Evolutionary conservation across 1,284 basidiomycete genomes (phyloP), one percentile per base, ranked within the genome.

Genomic region (Moniliella sp.): DNA sequence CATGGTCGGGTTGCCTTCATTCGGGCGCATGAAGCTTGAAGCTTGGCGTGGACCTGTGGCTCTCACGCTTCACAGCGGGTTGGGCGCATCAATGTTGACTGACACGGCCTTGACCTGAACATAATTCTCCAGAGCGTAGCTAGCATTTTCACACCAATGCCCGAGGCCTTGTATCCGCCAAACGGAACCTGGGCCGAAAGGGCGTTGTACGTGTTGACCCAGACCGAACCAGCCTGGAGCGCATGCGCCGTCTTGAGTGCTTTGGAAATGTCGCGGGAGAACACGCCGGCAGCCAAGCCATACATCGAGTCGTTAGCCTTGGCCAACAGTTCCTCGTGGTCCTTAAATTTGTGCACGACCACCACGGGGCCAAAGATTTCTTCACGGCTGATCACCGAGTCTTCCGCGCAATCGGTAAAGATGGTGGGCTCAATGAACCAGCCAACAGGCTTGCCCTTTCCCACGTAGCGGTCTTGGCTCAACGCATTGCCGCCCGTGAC

Each of bases 331-430:
- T 82, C 78, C 30, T 43, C 48, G 35, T 57, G 51, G 40, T 59
- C 58, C 45, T 53, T 55, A 49, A 63, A 63, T 43, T 61, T 61
- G 50, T 62, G 50, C 27, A 67, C 50, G 18, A 75, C 75, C 35
- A 71, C 71, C 30, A 80, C 76, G 28, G 82, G 82, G 4, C 80
- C 82, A 52, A 84, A 83, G 56, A 86, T 83, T 64, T 91, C 84
- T 64, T 91, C 84, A 50, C 70, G 64, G 40, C 79, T 75, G 54
- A 93, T 88, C 64, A 71, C 75, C 77, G 84, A 82, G 40, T 76
- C 68, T 18, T 74, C 68, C 31, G 66, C 69, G 25, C 72, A 71
- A 54, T 83, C 67, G 13, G 43, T 39, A 25, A 61, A 45, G 32
- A 64, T 53, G 26, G 61, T 62, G 23, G 59, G 59, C 42, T 59